These are phyloP conservation scores for Rosa hybrid DNA, from an alignment of 331 rosid species.

Conservation along the genomic window DNA sequence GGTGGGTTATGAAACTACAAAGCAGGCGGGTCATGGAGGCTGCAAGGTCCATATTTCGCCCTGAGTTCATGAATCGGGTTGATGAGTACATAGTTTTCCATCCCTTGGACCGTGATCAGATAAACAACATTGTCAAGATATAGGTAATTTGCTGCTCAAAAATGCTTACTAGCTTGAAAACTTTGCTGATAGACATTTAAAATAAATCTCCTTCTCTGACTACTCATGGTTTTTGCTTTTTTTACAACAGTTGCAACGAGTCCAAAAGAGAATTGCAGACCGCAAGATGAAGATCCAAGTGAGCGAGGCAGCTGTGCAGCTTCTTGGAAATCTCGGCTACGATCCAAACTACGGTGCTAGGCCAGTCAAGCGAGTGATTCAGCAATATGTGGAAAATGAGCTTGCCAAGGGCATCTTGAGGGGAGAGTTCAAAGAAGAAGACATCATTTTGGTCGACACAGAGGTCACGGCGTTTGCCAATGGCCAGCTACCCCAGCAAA, in stretches of 20 bases:
- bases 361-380: constrained; percentile 97
- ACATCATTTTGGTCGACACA: constrained; percentile 63
- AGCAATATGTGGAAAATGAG: constrained; percentile 85
- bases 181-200: neutral
- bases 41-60: constrained; percentile 88
- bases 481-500: constrained; percentile 88
- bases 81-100: constrained; percentile 97
- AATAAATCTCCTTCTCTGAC: neutral
- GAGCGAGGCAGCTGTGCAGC: constrained; percentile 79
- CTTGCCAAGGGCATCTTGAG: constrained; percentile 89
- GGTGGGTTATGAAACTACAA: constrained; percentile 81
- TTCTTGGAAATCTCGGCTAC: constrained; percentile 87
- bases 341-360: constrained; percentile 96
- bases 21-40: constrained; percentile 88
- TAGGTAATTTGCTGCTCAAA: constrained; percentile 54
- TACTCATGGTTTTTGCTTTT: neutral
- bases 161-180: neutral
- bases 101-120: constrained; percentile 86
- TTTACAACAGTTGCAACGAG: constrained; percentile 72
- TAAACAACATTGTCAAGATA: constrained; percentile 72
- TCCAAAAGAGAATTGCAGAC: constrained; percentile 80
- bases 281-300: constrained; percentile 78
- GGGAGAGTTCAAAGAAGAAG: constrained; percentile 91
- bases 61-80: constrained; percentile 94
- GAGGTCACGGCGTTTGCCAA: constrained; percentile 74